phyloP scores from a whole-genome alignment of 108 stramenopile genomes.

The Cylindrotheca closterium region DNA sequence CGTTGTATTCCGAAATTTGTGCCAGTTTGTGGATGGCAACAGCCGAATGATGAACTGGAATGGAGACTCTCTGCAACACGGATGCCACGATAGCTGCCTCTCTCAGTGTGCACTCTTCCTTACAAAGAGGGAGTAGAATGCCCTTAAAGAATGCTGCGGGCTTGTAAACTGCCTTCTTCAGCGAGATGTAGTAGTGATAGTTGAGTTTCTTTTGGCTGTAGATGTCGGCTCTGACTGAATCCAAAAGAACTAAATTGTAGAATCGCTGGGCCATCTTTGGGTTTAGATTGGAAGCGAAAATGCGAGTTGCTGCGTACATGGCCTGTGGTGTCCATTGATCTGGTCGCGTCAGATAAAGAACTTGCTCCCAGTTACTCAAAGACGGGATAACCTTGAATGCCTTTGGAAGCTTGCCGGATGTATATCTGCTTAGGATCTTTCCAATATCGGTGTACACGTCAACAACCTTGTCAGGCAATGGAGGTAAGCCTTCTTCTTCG shows the following conservation, averaged over 20 bases:
- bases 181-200: conserved; percentile 96
- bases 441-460: conserved; percentile 97
- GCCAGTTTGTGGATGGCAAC: conserved; percentile 97
- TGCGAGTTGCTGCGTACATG: conserved; percentile 93
- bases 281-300: conserved; percentile 98
- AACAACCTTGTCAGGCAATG: conserved; percentile 88
- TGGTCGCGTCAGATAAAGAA: conserved; percentile 95
- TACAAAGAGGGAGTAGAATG: conserved; percentile 93
- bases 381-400: conserved; percentile 99
- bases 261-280: conserved; percentile 98
- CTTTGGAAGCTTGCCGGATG: conserved; percentile 97
- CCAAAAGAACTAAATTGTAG: conserved; percentile 94
- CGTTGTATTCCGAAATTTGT: conserved; percentile 86
- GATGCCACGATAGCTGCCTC: conserved; percentile 96
- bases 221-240: conserved; percentile 95
- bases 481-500: conserved; percentile 40
- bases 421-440: conserved; percentile 90
- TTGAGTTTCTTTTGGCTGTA: conserved; percentile 90
- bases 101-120: conserved; percentile 91
- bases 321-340: conserved; percentile 97
- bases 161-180: conserved; percentile 97
- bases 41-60: conserved; percentile 96
- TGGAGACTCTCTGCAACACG: conserved; percentile 90
- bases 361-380: conserved; percentile 96
- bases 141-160: conserved; percentile 99